phyloP scores from a whole-genome alignment of 352 stramenopile genomes.

The Globisporangium spiculum region DNA sequence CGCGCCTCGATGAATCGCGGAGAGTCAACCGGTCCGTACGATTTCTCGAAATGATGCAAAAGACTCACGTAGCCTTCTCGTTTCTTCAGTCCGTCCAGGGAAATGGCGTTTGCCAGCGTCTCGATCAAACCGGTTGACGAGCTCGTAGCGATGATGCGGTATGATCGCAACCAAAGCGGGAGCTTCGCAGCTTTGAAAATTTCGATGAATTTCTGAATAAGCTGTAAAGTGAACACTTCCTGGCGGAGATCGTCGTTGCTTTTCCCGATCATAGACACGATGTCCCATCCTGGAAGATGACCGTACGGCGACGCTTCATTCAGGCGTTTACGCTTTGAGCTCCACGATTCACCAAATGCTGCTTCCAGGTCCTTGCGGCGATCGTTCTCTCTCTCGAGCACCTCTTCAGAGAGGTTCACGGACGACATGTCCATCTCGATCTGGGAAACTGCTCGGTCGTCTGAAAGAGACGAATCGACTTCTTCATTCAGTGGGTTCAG shows the following conservation, averaged over 20 bases:
- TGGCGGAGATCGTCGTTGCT: constrained; percentile 98
- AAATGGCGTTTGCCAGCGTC: constrained; percentile 96
- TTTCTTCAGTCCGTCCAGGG: constrained; percentile 97
- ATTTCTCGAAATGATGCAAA: constrained; percentile 94
- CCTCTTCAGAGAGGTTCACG: constrained; percentile 65
- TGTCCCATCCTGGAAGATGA: constrained; percentile 90
- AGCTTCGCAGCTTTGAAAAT: constrained; percentile 95
- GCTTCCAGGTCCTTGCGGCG: constrained; percentile 77
- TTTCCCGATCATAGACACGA: constrained; percentile 98
- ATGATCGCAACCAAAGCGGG: constrained; percentile 95
- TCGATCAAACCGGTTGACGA: constrained; percentile 97
- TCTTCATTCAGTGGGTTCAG: constrained; percentile 27
- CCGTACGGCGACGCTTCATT: constrained; percentile 85
- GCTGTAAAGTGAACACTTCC: constrained; percentile 98
- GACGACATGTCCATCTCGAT: constrained; percentile 60
- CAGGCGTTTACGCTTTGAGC: constrained; percentile 91
- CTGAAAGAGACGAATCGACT: constrained; percentile 23
- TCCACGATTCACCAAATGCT: constrained; percentile 96
- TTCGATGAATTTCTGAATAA: constrained; percentile 97
- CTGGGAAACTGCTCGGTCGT: constrained; percentile 21
- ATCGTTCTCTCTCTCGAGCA: constrained; percentile 78
- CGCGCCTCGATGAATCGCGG: constrained; percentile 90
- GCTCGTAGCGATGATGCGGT: constrained; percentile 96
- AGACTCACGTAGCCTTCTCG: constrained; percentile 93
- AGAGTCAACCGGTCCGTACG: constrained; percentile 89